A percentile compares a stretch with the other conserved stretches of the same genome.
phyloP scores from a whole-genome alignment of 2,329 filamentous ascomycete species.

The Cercospora sesami region DNA sequence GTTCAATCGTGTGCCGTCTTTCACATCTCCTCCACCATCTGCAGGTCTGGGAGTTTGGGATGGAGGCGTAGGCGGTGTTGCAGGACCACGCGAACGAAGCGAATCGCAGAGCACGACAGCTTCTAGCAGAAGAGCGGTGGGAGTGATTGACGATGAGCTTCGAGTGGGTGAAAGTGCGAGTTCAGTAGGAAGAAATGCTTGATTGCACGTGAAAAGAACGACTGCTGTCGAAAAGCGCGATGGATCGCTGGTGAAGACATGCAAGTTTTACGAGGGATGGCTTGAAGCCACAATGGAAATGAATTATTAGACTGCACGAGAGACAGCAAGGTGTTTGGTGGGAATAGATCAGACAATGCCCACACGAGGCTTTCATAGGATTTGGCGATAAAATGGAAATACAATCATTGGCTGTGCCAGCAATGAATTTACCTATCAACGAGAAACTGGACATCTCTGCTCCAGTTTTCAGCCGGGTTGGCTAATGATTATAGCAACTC shows the following conservation, averaged over 20 bases:
- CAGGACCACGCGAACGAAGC: conserved; percentile 39
- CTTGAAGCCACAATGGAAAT: background rate
- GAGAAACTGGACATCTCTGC: background rate
- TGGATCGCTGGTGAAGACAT: conserved; percentile 20
- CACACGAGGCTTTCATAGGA: conserved; percentile 6
- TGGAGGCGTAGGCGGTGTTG: conserved; percentile 38
- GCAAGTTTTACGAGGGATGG: background rate
- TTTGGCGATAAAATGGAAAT: background rate
- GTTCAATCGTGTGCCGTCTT: conserved; percentile 20
- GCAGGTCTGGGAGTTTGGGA: conserved; percentile 35
- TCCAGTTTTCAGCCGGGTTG: background rate
- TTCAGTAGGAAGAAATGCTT: conserved; percentile 25
- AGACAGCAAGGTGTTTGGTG: conserved; percentile 6
- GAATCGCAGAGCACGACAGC: conserved; percentile 43
- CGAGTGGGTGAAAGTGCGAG: conserved; percentile 42
- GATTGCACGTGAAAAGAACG: background rate
- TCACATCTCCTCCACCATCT: conserved; percentile 22
- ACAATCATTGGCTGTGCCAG: background rate
- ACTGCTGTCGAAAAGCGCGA: background rate
- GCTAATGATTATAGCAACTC: background rate
- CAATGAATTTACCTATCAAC: background rate
- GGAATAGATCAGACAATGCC: conserved; percentile 3
- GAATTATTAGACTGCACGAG: conserved; percentile 11
- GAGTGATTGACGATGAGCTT: conserved; percentile 37
- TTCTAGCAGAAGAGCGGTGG: conserved; percentile 33